Evolutionary conservation across 2,329 filamentous ascomycete species (phyloP), one percentile per base, ranked within the genome.

Genomic region (Cercospora sesami): DNA sequence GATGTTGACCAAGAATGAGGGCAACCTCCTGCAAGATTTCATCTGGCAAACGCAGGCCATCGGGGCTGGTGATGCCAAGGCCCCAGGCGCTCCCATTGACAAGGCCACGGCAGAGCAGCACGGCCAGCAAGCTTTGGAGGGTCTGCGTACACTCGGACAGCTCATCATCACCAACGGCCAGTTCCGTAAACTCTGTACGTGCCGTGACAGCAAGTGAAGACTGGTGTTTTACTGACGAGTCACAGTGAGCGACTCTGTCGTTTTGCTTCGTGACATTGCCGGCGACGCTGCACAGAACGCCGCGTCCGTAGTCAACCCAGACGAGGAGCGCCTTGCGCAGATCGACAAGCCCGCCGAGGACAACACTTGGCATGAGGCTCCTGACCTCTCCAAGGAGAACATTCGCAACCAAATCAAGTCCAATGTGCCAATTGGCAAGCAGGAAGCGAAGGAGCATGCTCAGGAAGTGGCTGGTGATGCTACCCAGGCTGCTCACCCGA

Each of bases 121-220:
- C 78, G 92, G 90, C 48, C 88, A 95, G 71, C 86, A 94, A 78
- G 93, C 91, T 1, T 83, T 96, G 8, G 88, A 97, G 71, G 95
- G 94, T 28, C 81, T 99, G 55, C 90, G 93, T 74, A 97, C 93
- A 3, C 84, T 99, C 0, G 95, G 94, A 62, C 94, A 91, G 18
- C 85, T 99, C 66, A 83, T 98, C 75, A 91, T 98, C 76, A 96
- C 94, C 75, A 99, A 99, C 75, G 95, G 95, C 73, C 94, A 98
- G 79, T 97, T 96, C 85, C 88, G 93, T 74, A 97, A 97, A 83
- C 87, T 97, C 36, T 81, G 91, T 90, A 87, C 80, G 90, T 51
- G 31, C 53, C 3, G 21, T n/a, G 45, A 51, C 33, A 39, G 39
- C 36, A 57, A n/a, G 2, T 18, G 12, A 16, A 42, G 31, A 58